phyloP scores from a whole-genome alignment of 805 yeast genomes.

The Metschnikowia gruessii region DNA sequence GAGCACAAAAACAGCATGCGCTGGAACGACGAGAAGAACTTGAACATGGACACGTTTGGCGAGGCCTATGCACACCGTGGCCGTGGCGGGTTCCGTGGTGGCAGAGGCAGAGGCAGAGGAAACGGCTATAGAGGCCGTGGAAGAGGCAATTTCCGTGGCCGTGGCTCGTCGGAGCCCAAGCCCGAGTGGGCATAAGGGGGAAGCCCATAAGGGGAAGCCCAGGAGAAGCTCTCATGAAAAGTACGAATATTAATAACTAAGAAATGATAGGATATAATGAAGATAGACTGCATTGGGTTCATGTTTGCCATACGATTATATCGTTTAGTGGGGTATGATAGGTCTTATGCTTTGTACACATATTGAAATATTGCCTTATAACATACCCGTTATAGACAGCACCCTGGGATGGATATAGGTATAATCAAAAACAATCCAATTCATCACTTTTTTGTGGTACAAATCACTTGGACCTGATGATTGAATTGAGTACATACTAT shows the following conservation, averaged over 20 bases:
- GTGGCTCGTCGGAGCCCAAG: constrained; percentile 35
- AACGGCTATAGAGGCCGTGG: constrained; percentile 36
- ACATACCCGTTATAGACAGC: no score
- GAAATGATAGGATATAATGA: background rate
- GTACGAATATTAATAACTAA: background rate
- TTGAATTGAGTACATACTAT: no score
- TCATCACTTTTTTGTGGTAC: no score
- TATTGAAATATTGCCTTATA: no score
- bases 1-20: constrained; percentile 46
- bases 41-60: constrained; percentile 84
- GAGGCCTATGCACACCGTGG: constrained; percentile 49
- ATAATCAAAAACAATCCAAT: no score
- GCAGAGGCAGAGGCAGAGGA: constrained; percentile 40
- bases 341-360: no score
- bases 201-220: background rate
- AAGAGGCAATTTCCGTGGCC: constrained; percentile 39
- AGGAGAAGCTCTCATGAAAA: background rate
- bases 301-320: no score
- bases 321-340: no score
- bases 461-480: no score
- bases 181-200: constrained; percentile 20
- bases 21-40: constrained; percentile 68
- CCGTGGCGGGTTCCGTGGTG: constrained; percentile 22
- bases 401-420: no score
- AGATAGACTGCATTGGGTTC: no score